Evolutionary conservation across 441 rosid genomes (phyloP).

Genomic region (Euphorbia corollata): DNA sequence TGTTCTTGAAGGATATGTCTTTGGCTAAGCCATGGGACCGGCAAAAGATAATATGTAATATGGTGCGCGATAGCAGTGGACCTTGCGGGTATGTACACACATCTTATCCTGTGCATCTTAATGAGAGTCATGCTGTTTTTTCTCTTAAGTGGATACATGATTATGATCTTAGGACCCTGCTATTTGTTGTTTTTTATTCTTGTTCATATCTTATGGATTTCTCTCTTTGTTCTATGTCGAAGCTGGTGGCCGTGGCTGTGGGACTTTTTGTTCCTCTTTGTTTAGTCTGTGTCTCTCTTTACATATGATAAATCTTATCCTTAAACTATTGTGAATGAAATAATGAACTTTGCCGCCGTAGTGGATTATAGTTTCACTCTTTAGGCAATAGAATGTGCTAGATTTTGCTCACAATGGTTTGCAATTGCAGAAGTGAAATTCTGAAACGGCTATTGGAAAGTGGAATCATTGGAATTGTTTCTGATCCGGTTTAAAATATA

Average conservation of each 20-base stretch:
- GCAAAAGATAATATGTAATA: slow-evolving; percentile 32
- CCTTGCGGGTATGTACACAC: slow-evolving; percentile 53
- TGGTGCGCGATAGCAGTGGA: slow-evolving; percentile 43
- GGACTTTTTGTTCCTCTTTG: not conserved
- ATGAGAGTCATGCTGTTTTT: not conserved
- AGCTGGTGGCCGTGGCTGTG: not conserved
- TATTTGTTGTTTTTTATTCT: not conserved
- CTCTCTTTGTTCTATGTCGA: not conserved
- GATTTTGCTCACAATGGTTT: not conserved
- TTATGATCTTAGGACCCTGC: not conserved
- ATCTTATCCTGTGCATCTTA: not conserved
- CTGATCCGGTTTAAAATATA: not conserved
- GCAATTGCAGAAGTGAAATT: not conserved
- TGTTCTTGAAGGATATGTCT: slow-evolving; percentile 40
- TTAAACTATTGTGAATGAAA: not conserved
- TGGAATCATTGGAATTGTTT: not conserved
- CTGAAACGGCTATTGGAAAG: not conserved
- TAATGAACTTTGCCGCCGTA: not conserved
- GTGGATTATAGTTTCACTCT: not conserved
- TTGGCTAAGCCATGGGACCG: slow-evolving; percentile 42
- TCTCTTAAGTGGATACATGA: not conserved
- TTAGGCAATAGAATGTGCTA: not conserved
- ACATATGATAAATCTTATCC: not conserved
- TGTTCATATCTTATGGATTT: not conserved
- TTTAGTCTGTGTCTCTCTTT: not conserved